Conservation (phyloP, 805 yeast species). For the Ogataea trehalophila region DNA sequence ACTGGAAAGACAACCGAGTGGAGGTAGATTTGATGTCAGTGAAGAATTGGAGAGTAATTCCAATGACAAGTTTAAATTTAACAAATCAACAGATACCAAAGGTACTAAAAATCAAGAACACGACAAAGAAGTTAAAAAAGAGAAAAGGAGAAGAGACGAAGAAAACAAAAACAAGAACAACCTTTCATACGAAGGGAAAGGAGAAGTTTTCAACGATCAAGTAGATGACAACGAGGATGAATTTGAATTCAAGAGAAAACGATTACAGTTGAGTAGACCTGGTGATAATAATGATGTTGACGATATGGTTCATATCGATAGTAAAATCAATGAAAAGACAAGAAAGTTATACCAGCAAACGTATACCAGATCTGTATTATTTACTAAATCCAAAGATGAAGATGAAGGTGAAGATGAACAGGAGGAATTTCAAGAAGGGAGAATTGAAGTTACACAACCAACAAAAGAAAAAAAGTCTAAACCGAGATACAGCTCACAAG, state of each 20-base stretch:
- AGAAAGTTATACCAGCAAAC: constrained; percentile 31
- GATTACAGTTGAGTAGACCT: constrained; percentile 35
- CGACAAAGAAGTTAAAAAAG: constrained; percentile 19
- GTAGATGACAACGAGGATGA: constrained; percentile 11
- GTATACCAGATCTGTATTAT: constrained; percentile 32
- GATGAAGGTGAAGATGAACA: constrained; percentile 10
- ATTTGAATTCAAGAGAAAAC: constrained; percentile 32
- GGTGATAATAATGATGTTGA: constrained; percentile 16
- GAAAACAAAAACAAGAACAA: neutral
- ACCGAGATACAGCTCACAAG: neutral
- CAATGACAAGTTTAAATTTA: constrained; percentile 37
- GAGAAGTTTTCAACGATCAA: constrained; percentile 8
- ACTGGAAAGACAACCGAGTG: constrained; percentile 63
- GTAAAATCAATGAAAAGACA: constrained; percentile 31
- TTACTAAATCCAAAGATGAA: constrained; percentile 16
- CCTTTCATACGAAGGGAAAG: constrained; percentile 1
- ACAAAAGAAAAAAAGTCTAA: constrained; percentile 21
- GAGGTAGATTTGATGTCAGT: constrained; percentile 62
- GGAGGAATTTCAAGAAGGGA: constrained; percentile 4
- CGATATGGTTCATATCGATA: constrained; percentile 25
- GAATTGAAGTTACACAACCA: constrained; percentile 3
- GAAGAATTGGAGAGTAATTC: constrained; percentile 49
- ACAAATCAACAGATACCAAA: constrained; percentile 34
- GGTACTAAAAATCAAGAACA: constrained; percentile 42
- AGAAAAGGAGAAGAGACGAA: constrained; percentile 12